These are phyloP conservation scores for Suhomyces sp. DNA, from an alignment of 805 yeast species.

Conservation along the genomic window DNA sequence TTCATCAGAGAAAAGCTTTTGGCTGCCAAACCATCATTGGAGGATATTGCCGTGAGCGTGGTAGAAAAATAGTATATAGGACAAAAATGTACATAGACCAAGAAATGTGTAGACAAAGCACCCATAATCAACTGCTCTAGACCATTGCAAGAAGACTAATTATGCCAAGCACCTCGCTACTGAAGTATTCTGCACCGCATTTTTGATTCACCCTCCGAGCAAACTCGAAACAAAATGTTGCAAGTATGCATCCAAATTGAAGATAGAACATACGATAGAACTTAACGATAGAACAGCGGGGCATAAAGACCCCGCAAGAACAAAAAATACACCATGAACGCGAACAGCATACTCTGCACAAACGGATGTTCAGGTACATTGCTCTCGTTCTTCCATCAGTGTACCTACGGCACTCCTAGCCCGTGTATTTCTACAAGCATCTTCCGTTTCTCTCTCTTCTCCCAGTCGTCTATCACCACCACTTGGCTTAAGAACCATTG, in stretches of 20 bases:
- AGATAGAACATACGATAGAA: neutral
- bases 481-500: no score
- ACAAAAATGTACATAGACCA: slow-evolving; percentile 2
- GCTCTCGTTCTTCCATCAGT: neutral
- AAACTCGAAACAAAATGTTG: neutral
- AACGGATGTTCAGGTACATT: neutral
- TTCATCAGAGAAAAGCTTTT: slow-evolving; percentile 56
- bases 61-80: slow-evolving; percentile 10
- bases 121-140: neutral
- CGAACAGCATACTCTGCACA: neutral
- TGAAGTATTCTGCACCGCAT: neutral
- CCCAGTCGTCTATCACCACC: neutral
- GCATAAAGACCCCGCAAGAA: neutral
- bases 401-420: neutral
- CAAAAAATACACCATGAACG: neutral
- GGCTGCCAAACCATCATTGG: slow-evolving; percentile 24
- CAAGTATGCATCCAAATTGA: neutral
- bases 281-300: neutral
- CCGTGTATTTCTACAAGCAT: neutral
- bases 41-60: slow-evolving; percentile 32
- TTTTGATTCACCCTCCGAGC: neutral
- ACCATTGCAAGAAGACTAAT: neutral
- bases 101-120: neutral
- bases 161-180: neutral
- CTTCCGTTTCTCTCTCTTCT: neutral